Percentiles rank a stretch among this genome's conserved stretches.
phyloP scores from a whole-genome alignment of 2,329 filamentous ascomycete genomes.

The Paracorniculantispora psalliotae region DNA sequence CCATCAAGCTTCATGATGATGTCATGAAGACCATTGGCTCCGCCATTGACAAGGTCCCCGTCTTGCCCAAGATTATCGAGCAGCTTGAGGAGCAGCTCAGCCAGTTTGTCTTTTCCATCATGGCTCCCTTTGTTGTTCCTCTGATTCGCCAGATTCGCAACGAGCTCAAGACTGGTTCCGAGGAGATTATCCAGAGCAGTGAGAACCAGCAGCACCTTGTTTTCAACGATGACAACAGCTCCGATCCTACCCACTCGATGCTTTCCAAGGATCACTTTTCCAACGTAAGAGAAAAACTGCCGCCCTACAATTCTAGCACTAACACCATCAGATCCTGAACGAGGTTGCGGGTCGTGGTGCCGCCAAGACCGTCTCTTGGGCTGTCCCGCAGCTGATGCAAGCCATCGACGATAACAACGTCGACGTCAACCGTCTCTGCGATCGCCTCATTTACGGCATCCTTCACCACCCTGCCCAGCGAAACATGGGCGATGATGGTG shows the following conservation, averaged over 20 bases:
- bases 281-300: constrained; percentile 49
- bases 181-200: constrained; percentile 81
- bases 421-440: constrained; percentile 65
- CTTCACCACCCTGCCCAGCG: constrained; percentile 85
- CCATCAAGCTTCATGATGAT: constrained; percentile 86
- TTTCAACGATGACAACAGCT: constrained; percentile 70
- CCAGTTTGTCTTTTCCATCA: constrained; percentile 83
- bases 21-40: constrained; percentile 73
- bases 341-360: constrained; percentile 82
- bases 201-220: constrained; percentile 80
- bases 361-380: constrained; percentile 74
- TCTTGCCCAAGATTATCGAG: constrained; percentile 79
- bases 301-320: neutral
- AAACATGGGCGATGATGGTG: constrained; percentile 63
- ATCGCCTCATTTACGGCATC: constrained; percentile 74
- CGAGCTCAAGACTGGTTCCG: constrained; percentile 80
- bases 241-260: constrained; percentile 84
- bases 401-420: constrained; percentile 75
- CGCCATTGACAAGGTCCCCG: constrained; percentile 78
- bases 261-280: constrained; percentile 90
- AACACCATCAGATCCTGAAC: constrained; percentile 60
- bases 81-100: constrained; percentile 83
- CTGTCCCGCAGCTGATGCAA: constrained; percentile 81
- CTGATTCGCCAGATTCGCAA: constrained; percentile 82
- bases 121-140: constrained; percentile 82